Evolutionary conservation across 441 rosid genomes (phyloP).

Genomic region (Isatis lusitanica): DNA sequence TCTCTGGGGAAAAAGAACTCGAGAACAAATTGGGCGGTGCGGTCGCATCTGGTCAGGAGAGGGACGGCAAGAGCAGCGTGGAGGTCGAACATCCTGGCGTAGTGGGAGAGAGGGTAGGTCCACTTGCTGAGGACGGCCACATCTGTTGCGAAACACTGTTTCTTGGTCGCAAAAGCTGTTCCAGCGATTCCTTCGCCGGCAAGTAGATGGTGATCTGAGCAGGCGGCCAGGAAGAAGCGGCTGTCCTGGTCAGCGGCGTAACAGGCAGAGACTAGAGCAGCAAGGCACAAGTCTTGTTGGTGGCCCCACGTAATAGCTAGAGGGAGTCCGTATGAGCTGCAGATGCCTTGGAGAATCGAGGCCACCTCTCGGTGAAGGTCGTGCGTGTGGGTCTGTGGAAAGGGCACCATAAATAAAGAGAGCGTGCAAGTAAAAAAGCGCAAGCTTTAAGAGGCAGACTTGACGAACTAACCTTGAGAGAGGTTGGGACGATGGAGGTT

Average conservation of each 20-base stretch:
- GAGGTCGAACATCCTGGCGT: slow-evolving; percentile 66
- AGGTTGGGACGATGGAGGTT: slow-evolving; percentile 50
- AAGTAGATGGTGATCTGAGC: slow-evolving; percentile 70
- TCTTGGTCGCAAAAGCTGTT: slow-evolving; percentile 52
- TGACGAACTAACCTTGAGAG: slow-evolving; percentile 48
- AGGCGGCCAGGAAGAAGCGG: slow-evolving; percentile 56
- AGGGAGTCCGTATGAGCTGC: slow-evolving; percentile 54
- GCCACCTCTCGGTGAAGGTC: slow-evolving; percentile 53
- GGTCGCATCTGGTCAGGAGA: slow-evolving; percentile 42
- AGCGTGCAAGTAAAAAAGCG: not conserved
- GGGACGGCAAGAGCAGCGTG: slow-evolving; percentile 70
- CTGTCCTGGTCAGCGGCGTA: slow-evolving; percentile 49
- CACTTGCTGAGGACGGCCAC: slow-evolving; percentile 55
- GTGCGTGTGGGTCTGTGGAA: slow-evolving; percentile 44
- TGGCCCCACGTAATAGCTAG: slow-evolving; percentile 88
- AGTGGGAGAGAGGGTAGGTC: slow-evolving; percentile 71
- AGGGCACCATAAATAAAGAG: slow-evolving; percentile 27
- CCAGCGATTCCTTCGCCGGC: slow-evolving; percentile 70
- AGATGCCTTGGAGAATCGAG: slow-evolving; percentile 57
- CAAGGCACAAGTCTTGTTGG: slow-evolving; percentile 57
- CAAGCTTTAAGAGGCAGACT: not conserved
- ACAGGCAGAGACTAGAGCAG: slow-evolving; percentile 70
- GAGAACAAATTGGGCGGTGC: slow-evolving; percentile 48
- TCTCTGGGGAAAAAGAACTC: slow-evolving; percentile 75
- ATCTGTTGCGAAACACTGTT: slow-evolving; percentile 56